Percentiles rank a stretch among this genome's conserved stretches.
phyloP scores from a whole-genome alignment of 148 eudicot species.

The Silene uniflora region DNA sequence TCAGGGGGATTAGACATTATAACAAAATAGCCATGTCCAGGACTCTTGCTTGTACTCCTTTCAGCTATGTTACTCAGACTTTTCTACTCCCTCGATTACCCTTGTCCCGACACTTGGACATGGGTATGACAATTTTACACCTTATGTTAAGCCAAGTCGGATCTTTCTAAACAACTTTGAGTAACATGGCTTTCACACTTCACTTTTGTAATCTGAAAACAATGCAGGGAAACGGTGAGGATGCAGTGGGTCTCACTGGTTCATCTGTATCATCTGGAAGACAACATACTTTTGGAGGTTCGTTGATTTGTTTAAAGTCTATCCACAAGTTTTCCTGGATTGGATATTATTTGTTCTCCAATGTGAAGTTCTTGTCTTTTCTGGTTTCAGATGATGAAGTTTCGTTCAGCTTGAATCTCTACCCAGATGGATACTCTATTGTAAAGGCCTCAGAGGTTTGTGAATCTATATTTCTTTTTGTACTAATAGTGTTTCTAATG shows the following conservation, averaged over 20 bases:
- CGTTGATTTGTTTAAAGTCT: background rate
- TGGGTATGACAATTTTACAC: too few species aligned
- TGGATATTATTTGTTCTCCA: background rate
- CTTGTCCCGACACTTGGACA: too few species aligned
- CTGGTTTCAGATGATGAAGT: constrained; percentile 58
- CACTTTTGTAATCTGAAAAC: background rate
- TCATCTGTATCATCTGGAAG: constrained; percentile 26
- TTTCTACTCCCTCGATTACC: too few species aligned
- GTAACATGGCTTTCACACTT: background rate
- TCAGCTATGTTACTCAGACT: too few species aligned
- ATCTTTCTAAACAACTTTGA: too few species aligned
- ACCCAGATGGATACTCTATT: constrained; percentile 77
- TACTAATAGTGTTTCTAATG: background rate
- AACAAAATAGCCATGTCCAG: background rate
- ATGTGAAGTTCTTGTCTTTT: background rate
- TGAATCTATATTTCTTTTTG: background rate
- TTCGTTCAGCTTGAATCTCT: constrained; percentile 72
- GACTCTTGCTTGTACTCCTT: background rate
- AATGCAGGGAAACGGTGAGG: constrained; percentile 46
- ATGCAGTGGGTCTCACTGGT: constrained; percentile 42
- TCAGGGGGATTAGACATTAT: background rate
- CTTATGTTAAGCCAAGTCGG: too few species aligned
- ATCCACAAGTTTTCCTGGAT: background rate
- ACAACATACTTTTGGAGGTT: constrained; percentile 24
- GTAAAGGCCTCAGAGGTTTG: constrained; percentile 75